Percentiles rank a stretch among this genome's conserved stretches.
Conservation (phyloP, 2,329 filamentous ascomycete genomes). For the Aspergillus ustus region DNA sequence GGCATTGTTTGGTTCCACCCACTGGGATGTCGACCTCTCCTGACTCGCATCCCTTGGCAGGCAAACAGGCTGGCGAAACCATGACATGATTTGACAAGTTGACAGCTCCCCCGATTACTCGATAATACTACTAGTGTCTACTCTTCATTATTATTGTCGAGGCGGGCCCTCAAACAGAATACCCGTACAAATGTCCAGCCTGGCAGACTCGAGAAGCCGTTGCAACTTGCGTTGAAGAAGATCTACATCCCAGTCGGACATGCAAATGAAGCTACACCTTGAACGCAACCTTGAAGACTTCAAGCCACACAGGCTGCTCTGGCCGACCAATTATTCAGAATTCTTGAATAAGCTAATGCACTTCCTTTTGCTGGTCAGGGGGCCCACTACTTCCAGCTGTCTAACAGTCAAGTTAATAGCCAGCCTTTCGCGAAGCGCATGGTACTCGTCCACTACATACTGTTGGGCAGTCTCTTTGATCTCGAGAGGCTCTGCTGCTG, state of each 20-base stretch:
- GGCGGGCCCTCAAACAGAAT: not conserved
- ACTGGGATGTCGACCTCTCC: constrained; percentile 5
- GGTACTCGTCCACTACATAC: not conserved
- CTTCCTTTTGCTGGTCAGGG: not conserved
- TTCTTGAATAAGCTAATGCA: constrained; percentile 1
- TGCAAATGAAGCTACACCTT: not conserved
- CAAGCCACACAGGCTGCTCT: not conserved
- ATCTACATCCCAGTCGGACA: not conserved
- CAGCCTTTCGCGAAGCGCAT: not conserved
- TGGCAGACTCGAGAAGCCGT: not conserved
- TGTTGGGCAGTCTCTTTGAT: too few species aligned
- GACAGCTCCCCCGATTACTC: not conserved
- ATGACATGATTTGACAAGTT: not conserved
- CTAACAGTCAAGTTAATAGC: not conserved
- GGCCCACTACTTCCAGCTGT: not conserved
- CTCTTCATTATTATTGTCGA: not conserved
- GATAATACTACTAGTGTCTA: not conserved
- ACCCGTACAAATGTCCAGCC: not conserved
- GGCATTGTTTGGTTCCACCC: constrained; percentile 24
- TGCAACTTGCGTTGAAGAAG: not conserved
- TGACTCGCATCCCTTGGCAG: constrained; percentile 11
- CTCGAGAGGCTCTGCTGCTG: too few species aligned
- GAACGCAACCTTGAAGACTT: not conserved
- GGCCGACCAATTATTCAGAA: not conserved
- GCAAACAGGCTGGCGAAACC: not conserved